Base-by-base conservation (phyloP, 2,329 filamentous ascomycete species). In the Apiospora phragmitis region DNA sequence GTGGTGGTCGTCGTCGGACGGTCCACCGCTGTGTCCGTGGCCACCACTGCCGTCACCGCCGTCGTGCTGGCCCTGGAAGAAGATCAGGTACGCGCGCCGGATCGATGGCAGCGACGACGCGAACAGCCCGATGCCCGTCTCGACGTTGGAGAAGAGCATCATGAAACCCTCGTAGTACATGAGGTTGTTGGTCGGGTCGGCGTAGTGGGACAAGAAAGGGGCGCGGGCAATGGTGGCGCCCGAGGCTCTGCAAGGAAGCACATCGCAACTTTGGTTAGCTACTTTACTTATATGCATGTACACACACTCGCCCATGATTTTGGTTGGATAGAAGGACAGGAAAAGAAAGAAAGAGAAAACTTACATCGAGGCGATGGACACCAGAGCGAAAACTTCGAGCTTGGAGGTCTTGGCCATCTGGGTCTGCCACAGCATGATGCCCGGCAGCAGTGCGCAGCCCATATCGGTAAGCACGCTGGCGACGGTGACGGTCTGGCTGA, bases 381-480 rank as follows among this genome's bases (percentile, higher is more conserved):
- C 70, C n/a, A 78, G 69, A 21, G 62, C 43, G 24, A 73, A 73
- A 21, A 77, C 74, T 9, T 69, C 70, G 11, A 78, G 49, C 67
- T 78, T 77, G 2, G 73, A 68, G 11, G 24, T 55, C 24, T 55
- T 29, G 35, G 77, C 76, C 76, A 80, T 80, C 69, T 80, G 78
- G 6, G 77, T 78, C 3, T 74, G 75, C 76, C 77, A 80, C 8
- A 81, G 69, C 26, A 81, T 75, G 4, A 80, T 67, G 1, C 76
- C 80, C 0, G 79, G 79, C 4, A 81, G 71, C 4, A 81, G 68
- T 0, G 77, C 77, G 6, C 76, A 76, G 8, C 76, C 77, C 55
- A 78, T 14, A 67, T 80, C 79, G 18, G 79, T 81, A 1, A 76
- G 69, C 26, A 81, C 79, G 7, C 79, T 78, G 7, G 75, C 75